A percentile compares a stretch with the other conserved stretches of the same genome.
phyloP scores from a whole-genome alignment of 371 early-diverging fungal genomes.

The Syncephalastrum monosporum region DNA sequence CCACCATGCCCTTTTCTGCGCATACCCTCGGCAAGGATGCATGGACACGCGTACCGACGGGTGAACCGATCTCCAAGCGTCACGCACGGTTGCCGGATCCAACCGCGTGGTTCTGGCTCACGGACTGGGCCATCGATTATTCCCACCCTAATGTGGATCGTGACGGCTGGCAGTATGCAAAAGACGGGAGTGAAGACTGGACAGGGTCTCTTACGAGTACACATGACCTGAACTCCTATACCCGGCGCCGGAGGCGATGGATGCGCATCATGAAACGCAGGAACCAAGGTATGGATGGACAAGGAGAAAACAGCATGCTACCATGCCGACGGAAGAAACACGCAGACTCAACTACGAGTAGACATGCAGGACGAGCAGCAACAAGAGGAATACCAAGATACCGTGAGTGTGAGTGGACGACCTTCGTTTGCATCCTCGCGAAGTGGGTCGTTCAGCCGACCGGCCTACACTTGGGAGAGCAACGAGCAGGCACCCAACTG shows the following conservation, averaged over 20 bases:
- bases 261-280: conserved; percentile 71
- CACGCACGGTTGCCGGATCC: conserved; percentile 50
- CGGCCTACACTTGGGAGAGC: conserved; percentile 12
- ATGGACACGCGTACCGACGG: conserved; percentile 57
- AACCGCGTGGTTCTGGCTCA: conserved; percentile 73
- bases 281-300: conserved; percentile 36
- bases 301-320: background rate
- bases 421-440: conserved; percentile 11
- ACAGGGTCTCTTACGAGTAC: conserved; percentile 2
- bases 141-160: conserved; percentile 58
- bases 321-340: background rate
- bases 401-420: conserved; percentile 8
- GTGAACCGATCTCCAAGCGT: conserved; percentile 49
- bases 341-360: no score
- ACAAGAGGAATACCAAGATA: conserved; percentile 1
- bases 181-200: conserved; percentile 53
- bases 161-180: conserved; percentile 69
- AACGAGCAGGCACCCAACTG: conserved; percentile 53
- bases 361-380: background rate
- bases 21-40: conserved; percentile 46
- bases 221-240: conserved; percentile 16
- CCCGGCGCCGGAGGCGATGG: conserved; percentile 71
- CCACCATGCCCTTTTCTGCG: conserved; percentile 36
- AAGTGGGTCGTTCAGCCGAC: background rate
- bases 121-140: conserved; percentile 78